Base-by-base conservation (phyloP, 176 grass and related monocot genomes). In the Pontederia crassipes region DNA sequence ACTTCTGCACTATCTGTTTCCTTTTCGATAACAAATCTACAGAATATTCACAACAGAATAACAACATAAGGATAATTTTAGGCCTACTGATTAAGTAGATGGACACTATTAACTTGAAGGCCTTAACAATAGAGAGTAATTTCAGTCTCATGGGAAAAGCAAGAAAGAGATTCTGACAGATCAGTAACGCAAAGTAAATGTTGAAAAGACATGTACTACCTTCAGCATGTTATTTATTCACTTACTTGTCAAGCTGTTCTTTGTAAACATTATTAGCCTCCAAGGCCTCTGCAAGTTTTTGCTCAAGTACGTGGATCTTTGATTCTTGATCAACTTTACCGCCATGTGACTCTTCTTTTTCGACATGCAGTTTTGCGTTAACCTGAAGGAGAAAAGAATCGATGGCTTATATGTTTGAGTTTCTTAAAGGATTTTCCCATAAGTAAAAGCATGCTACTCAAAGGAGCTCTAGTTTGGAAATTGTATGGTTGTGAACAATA, bases 221-320 rank as follows among this genome's bases (percentile, higher is more conserved):
- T 26, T 4, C 35, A 68, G 24, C 46, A 63, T 64, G 32, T 74
- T 72, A 62, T 68, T 64, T 40, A 40, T 40, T 40, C 32, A 4
- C 54, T 81, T 68, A 90, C 91, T 86, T 90, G 65, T 87, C 70
- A 35, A 71, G 52, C 29, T 89, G 70, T 52, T 54, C 12, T 59
- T 54, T 81, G 84, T 75, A 72, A 59, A 69, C 72, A 46, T 64
- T 89, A 79, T 75, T 84, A 68, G 83, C 53, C 49, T 68, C 74
- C 71, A 80, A 48, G 65, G 62, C 78, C 53, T 81, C 40, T 2
- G 74, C 81, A 75, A 89, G 74, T 81, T 53, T 71, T 77, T 57
- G 62, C 66, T 83, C 86, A 55, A 78, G 71, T 60, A 64, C 60
- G 45, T 81, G 63, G 58, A 78, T 72, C 74, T 75, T 81, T 14